Conservation (phyloP, 2,329 filamentous ascomycete species). For the Penicillium hesseltinei region DNA sequence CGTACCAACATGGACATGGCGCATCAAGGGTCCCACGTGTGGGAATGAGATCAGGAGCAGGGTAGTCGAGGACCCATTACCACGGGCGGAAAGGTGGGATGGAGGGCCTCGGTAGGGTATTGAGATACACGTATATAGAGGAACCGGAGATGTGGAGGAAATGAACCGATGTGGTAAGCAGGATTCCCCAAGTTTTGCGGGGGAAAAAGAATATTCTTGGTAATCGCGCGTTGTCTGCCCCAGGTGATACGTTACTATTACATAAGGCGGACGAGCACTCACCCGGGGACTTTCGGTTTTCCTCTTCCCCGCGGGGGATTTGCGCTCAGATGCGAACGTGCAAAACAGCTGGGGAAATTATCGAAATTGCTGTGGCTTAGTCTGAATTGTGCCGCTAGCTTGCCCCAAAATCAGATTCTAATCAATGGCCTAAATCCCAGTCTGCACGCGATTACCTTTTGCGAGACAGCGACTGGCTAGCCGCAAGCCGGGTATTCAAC, state of each 20-base stretch:
- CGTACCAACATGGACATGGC: slow-evolving; percentile 34
- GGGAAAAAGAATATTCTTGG: not conserved
- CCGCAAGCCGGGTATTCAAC: slow-evolving; percentile 15
- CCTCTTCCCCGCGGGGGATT: slow-evolving; percentile 20
- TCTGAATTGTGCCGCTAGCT: not conserved
- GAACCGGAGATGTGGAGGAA: not conserved
- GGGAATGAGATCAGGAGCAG: not conserved
- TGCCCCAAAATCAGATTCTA: not conserved
- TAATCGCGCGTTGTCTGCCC: not conserved
- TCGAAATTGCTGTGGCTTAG: not conserved
- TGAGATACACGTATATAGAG: not conserved
- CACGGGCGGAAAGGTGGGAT: not conserved
- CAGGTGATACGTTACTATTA: not conserved
- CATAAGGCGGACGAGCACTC: slow-evolving; percentile 15
- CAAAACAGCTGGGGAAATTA: slow-evolving; percentile 1
- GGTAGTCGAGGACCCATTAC: slow-evolving; percentile 12
- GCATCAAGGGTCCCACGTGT: not conserved
- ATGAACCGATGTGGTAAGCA: slow-evolving; percentile 5
- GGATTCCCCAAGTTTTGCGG: not conserved
- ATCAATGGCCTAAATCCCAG: not conserved
- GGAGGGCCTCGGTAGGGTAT: not conserved
- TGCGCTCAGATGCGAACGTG: slow-evolving; percentile 2
- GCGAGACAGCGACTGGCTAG: slow-evolving; percentile 18
- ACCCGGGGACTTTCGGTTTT: slow-evolving; percentile 11
- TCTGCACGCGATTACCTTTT: slow-evolving; percentile 16